Conservation (phyloP, 495 filamentous ascomycete genomes). For the Parmelia sp. region DNA sequence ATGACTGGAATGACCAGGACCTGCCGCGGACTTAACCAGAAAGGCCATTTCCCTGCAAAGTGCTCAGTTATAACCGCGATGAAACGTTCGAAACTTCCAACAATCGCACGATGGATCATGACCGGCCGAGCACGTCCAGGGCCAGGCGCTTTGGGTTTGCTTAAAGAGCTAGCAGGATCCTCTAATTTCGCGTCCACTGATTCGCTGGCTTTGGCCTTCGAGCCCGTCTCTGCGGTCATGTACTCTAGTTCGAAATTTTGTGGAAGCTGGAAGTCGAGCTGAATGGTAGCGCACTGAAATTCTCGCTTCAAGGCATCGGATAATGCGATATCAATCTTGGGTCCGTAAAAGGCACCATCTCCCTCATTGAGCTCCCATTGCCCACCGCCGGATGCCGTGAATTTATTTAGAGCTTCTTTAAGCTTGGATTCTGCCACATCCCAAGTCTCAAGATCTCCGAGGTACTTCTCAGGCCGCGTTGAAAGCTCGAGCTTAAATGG, state of each 20-base stretch:
- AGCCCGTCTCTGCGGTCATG: constrained; percentile 55
- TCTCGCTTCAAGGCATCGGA: constrained; percentile 70
- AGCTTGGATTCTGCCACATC: constrained; percentile 75
- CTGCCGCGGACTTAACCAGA: constrained; percentile 93
- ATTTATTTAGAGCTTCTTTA: constrained; percentile 68
- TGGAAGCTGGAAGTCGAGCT: constrained; percentile 92
- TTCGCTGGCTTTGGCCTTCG: constrained; percentile 38
- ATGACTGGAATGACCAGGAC: constrained; percentile 89
- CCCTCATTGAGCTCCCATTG: constrained; percentile 86
- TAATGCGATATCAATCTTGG: constrained; percentile 91
- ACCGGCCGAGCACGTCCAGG: constrained; percentile 83
- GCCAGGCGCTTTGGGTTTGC: constrained; percentile 44
- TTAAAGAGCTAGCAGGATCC: constrained; percentile 28
- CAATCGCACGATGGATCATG: constrained; percentile 94
- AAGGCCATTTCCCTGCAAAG: constrained; percentile 96
- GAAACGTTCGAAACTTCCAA: constrained; percentile 90
- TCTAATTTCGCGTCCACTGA: constrained; percentile 32
- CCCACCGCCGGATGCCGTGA: constrained; percentile 55
- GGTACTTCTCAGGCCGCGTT: constrained; percentile 85
- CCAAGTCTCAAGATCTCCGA: constrained; percentile 86
- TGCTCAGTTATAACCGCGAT: constrained; percentile 90
- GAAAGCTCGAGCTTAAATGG: constrained; percentile 95
- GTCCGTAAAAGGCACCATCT: constrained; percentile 96
- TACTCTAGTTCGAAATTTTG: constrained; percentile 79
- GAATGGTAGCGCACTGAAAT: constrained; percentile 92